A percentile compares a stretch with the other conserved stretches of the same genome.
phyloP scores from a whole-genome alignment of 306 rosid species.

The Castanospermum australe region DNA sequence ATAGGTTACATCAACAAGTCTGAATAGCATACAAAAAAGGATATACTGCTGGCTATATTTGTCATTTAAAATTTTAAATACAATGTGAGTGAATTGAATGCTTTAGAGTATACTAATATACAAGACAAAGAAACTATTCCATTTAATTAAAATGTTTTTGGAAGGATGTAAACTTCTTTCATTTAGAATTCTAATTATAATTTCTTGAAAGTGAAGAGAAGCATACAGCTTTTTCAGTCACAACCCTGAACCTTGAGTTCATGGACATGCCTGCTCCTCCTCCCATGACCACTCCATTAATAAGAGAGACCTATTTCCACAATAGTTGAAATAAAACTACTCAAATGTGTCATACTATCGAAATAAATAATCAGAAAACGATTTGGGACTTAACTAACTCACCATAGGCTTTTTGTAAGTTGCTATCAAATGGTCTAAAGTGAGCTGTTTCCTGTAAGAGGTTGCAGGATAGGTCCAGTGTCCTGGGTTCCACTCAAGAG shows the following conservation, averaged over 20 bases:
- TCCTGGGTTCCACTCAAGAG: constrained; percentile 19
- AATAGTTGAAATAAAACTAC: background rate
- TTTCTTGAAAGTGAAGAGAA: background rate
- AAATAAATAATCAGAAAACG: background rate
- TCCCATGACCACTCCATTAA: constrained; percentile 33
- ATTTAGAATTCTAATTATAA: too few relatives aligned
- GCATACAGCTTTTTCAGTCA: constrained; percentile 27
- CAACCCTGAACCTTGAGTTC: constrained; percentile 20
- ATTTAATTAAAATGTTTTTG: too few relatives aligned
- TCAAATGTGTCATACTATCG: background rate
- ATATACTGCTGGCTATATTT: background rate
- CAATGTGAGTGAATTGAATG: too few relatives aligned
- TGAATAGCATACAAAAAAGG: too few relatives aligned
- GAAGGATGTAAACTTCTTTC: too few relatives aligned
- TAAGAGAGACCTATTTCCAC: constrained; percentile 21
- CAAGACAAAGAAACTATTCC: too few relatives aligned
- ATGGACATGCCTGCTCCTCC: constrained; percentile 31
- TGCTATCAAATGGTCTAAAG: constrained; percentile 3
- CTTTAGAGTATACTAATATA: too few relatives aligned
- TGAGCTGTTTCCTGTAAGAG: constrained; percentile 22
- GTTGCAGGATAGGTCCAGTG: constrained; percentile 23
- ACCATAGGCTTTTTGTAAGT: constrained; percentile 32
- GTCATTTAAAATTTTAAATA: background rate
- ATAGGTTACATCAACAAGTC: too few relatives aligned
- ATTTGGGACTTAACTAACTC: background rate